Base-by-base conservation (phyloP, 257 asterid species). In the Ligustrum vulgare region DNA sequence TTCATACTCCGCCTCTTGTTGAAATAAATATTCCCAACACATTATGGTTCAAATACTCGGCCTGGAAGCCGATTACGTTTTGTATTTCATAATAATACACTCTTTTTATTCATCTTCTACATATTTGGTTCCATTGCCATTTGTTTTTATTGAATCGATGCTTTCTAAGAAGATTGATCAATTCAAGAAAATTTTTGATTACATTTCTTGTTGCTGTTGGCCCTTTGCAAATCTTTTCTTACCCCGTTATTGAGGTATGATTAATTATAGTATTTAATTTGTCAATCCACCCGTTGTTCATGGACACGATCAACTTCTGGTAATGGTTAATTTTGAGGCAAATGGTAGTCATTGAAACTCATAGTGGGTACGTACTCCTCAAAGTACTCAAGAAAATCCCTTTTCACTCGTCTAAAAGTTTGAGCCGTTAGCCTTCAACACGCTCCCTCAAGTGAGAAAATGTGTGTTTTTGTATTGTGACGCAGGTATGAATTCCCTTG, bases 401-500 rank as follows among this genome's bases (percentile, higher is more conserved):
- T 10, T 69, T 12, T 41, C 49, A 41, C 43, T 37, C 13, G 3
- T 37, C 43, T 37, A 37, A 37, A 37, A 41, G 12, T 10, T 54
- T 54, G 60, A 51, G 23, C 60, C 18, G 60, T 47, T 47, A 47
- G 8, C 15, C 20, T 45, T 45, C n/a, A 4, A 45, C 20, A 12
- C 20, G 20, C 56, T 45, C 56, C 56, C 56, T 45, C 7, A 2
- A 9, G 33, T 22, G 7, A 6, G 22, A 31, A 41, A 71, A 78
- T 64, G 37, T 5, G 31, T 37, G 47, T 23, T 63, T 25, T 11
- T 15, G 13, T 35, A 35, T 5, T 35, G 39, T 54, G 63, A 11
- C 69, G 85, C 62, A 89, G 96, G 82, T 90, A 88, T 56, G 97
- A 92, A 16, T 90, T 90, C 76, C 96, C 94, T 1, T 88, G 97